Evolutionary conservation across 345 rosid species (phyloP).

Genomic region (Gossypium arboreum): DNA sequence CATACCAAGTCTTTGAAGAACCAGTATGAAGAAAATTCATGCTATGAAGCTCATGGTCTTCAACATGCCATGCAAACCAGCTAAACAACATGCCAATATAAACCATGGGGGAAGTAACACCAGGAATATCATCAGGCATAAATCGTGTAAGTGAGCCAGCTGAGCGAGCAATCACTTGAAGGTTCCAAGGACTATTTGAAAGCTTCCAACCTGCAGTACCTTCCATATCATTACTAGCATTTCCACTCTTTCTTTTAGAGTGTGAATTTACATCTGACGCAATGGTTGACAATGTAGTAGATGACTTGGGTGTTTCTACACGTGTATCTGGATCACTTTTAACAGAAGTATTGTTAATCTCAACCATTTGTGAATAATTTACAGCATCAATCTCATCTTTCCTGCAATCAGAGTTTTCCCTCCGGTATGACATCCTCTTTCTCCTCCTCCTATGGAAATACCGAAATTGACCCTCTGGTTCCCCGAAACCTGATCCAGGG

Average conservation of each 20-base stretch:
- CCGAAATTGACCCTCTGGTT: conserved; percentile 61
- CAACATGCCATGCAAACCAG: conserved; percentile 99
- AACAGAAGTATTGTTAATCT: conserved; percentile 22
- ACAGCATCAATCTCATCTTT: conserved; percentile 26
- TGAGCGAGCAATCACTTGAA: conserved; percentile 91
- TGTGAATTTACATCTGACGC: conserved; percentile 29
- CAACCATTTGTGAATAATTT: conserved; percentile 20
- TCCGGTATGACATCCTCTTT: conserved; percentile 59
- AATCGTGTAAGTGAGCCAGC: conserved; percentile 98
- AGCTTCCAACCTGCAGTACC: conserved; percentile 99
- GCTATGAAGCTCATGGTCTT: conserved; percentile 99
- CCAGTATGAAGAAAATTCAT: conserved; percentile 98
- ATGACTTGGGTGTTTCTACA: conserved; percentile 26
- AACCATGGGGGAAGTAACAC: conserved; percentile 97
- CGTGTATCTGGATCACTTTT: conserved; percentile 23
- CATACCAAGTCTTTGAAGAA: conserved; percentile 93
- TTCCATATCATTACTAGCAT: conserved; percentile 54
- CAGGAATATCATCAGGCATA: conserved; percentile 99
- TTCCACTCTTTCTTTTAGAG: conserved; percentile 41
- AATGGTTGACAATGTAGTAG: conserved; percentile 29
- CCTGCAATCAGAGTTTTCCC: conserved; percentile 33
- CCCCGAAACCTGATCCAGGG: conserved; percentile 93
- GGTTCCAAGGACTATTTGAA: conserved; percentile 97
- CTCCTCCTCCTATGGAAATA: conserved; percentile 60
- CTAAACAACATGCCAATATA: conserved; percentile 97